These are phyloP conservation scores for Tricholomella constricta DNA, from an alignment of 768 basidiomycete species.

Conservation along the genomic window DNA sequence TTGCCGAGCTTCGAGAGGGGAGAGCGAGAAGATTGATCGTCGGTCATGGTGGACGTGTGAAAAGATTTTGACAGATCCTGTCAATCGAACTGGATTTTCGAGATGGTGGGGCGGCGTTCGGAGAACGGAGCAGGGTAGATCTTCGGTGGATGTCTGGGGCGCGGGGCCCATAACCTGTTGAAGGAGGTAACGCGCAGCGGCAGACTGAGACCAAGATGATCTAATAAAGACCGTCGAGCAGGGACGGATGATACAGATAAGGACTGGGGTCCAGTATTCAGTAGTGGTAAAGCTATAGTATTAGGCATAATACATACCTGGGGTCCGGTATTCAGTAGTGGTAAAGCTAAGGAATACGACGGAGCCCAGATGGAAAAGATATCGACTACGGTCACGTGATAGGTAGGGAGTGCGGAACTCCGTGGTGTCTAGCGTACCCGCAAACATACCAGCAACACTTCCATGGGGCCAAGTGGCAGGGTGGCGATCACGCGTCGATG, in stretches of 20 bases:
- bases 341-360: no score
- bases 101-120: not conserved
- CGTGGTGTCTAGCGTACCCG: no score
- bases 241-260: not conserved
- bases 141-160: not conserved
- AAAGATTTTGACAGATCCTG: not conserved
- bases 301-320: no score
- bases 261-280: not conserved
- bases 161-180: not conserved
- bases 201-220: not conserved
- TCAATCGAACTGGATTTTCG: not conserved
- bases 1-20: not conserved
- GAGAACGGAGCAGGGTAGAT: not conserved
- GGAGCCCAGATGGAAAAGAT: not conserved
- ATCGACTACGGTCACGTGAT: not conserved
- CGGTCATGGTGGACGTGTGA: not conserved
- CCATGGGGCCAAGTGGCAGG: conserved; percentile 34
- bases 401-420: no score
- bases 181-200: not conserved
- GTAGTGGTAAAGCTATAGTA: no score
- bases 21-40: not conserved
- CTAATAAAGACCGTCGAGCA: not conserved
- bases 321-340: not conserved
- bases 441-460: no score
- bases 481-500: conserved; percentile 10